phyloP scores from a whole-genome alignment of 1,284 basidiomycete genomes.

The Boletus coffeatus region DNA sequence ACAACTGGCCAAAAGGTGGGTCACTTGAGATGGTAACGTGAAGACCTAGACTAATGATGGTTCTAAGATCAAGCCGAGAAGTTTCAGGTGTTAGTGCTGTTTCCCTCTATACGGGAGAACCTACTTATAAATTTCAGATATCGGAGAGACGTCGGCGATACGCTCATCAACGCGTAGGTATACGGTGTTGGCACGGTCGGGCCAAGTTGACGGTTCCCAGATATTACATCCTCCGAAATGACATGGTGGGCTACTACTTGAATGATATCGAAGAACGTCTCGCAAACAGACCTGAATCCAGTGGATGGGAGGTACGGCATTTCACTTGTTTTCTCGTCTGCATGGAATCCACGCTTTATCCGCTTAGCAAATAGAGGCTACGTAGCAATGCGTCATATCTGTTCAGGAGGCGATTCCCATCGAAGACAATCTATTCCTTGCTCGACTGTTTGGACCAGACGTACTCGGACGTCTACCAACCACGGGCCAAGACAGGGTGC shows the following conservation, averaged over 20 bases:
- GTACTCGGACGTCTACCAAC: conserved; percentile 65
- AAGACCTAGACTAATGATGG: conserved; percentile 9
- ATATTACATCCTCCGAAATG: conserved; percentile 82
- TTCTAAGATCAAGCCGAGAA: conserved; percentile 64
- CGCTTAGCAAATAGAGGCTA: conserved; percentile 76
- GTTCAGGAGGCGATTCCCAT: conserved; percentile 83
- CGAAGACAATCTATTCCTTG: conserved; percentile 59
- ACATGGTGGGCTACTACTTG: conserved; percentile 71
- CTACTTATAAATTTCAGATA: conserved; percentile 46
- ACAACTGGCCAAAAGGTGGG: conserved; percentile 67
- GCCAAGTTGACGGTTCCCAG: conserved; percentile 35
- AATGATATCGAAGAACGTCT: conserved; percentile 55
- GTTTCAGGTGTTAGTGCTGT: conserved; percentile 59
- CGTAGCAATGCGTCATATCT: conserved; percentile 77
- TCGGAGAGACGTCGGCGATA: conserved; percentile 85
- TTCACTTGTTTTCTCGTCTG: background rate
- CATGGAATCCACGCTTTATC: background rate
- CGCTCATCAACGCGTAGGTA: conserved; percentile 82
- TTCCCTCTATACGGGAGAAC: conserved; percentile 2
- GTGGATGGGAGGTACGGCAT: conserved; percentile 64
- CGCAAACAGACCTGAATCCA: conserved; percentile 31
- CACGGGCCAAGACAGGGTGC: conserved; percentile 57
- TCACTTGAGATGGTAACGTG: background rate
- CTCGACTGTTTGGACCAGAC: conserved; percentile 63
- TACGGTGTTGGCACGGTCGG: background rate